These are phyloP conservation scores for Psidium friedrichsthalianum DNA, from an alignment of 345 rosid species.

Conservation along the genomic window DNA sequence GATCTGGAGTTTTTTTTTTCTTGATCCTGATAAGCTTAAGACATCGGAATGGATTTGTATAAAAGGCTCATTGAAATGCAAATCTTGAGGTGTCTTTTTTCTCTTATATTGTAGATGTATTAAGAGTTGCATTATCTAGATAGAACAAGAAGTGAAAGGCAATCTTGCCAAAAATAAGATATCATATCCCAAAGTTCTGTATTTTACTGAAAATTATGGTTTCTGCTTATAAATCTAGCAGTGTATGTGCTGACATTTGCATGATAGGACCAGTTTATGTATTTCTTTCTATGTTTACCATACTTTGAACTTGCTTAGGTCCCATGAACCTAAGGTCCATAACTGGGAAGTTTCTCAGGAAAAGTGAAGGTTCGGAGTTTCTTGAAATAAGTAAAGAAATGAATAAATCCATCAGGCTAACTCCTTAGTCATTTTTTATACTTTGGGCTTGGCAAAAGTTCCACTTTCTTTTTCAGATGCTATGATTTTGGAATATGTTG, in stretches of 20 bases:
- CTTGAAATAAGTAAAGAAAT: not conserved
- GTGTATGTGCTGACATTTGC: not conserved
- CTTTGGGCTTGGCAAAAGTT: too few relatives aligned
- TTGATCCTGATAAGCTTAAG: not conserved
- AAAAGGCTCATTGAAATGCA: not conserved
- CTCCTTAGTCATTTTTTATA: too few relatives aligned
- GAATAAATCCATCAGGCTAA: not conserved
- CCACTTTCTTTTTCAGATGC: too few relatives aligned
- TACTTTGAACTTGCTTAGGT: not conserved
- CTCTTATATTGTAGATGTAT: not conserved
- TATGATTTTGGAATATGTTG: too few relatives aligned
- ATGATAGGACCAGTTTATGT: not conserved
- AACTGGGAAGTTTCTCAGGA: not conserved
- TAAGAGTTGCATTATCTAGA: not conserved
- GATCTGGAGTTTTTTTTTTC: not conserved
- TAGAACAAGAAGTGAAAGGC: not conserved
- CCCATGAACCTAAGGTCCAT: not conserved
- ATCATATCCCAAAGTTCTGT: not conserved
- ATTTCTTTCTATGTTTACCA: not conserved
- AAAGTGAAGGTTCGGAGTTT: not conserved
- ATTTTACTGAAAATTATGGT: not conserved
- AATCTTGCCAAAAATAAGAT: not conserved
- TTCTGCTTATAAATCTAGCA: not conserved
- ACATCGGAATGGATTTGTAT: not conserved
- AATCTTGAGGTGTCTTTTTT: not conserved